A percentile compares a stretch with the other conserved stretches of the same genome.
phyloP scores from a whole-genome alignment of 1,284 basidiomycete species.

The Tilletiopsis washingtonensis region DNA sequence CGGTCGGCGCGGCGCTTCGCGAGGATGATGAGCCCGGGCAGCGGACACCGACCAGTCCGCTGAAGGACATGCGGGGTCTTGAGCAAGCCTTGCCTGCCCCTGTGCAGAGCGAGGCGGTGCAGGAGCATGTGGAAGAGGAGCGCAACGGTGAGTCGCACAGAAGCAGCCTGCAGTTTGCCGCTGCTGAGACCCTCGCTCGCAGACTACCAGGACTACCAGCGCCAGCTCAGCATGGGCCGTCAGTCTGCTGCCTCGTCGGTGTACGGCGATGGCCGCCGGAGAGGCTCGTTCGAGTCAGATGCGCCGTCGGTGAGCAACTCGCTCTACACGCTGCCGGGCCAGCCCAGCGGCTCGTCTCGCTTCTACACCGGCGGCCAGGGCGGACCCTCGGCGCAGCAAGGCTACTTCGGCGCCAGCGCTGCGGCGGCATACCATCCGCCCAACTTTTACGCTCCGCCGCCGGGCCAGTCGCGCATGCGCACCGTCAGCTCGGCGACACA shows the following conservation, averaged over 20 bases:
- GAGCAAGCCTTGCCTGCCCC: no score
- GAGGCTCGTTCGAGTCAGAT: conserved; percentile 34
- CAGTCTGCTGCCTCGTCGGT: conserved; percentile 31
- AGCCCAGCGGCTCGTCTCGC: neutral
- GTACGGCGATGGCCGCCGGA: conserved; percentile 22
- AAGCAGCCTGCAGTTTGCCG: neutral
- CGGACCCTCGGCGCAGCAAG: neutral
- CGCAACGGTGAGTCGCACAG: neutral
- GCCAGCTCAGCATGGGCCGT: neutral
- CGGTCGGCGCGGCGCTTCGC: no score
- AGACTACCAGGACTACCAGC: conserved; percentile 12
- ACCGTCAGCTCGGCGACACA: conserved; percentile 32
- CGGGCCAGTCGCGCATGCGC: conserved; percentile 21
- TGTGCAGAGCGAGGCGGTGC: no score
- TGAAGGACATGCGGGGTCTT: no score
- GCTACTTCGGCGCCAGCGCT: neutral
- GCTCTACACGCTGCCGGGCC: conserved; percentile 17
- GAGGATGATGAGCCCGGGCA: no score
- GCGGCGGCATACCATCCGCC: no score
- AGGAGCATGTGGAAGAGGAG: conserved; percentile 2
- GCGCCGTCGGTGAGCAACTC: conserved; percentile 31
- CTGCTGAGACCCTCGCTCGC: neutral
- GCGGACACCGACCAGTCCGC: neutral
- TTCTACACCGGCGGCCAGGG: conserved; percentile 12
- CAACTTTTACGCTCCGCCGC: conserved; percentile 1